Evolutionary conservation across 495 filamentous ascomycete genomes (phyloP), one percentile per base, ranked within the genome.

Genomic region (Rostrohypoxylon terebratum): DNA sequence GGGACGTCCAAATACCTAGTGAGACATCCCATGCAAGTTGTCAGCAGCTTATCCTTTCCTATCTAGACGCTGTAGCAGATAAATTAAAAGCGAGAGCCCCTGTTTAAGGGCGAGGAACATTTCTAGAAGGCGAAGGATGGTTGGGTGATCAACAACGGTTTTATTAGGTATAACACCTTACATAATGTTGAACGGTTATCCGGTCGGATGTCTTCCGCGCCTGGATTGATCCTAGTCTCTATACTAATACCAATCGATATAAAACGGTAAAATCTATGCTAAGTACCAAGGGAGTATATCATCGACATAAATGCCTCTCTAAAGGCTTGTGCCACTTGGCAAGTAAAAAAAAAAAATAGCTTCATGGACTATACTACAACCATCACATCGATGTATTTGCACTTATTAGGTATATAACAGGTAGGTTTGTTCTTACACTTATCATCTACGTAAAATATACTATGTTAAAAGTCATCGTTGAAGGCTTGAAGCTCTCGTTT

Each of bases 161-260:
- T 66, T 58, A 66, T 50, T 70, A 62, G 42, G 42, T 45, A 45
- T 47, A 60, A 57, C 38, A 38, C 42, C 66, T 63, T 69, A 57
- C 40, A 57, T 67, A 45, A 59, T 57, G 23, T 28, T 44, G n/a
- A 58, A 65, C 40, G 11, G 31, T 47, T n/a, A 66, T 60, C 59
- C 68, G 68, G 59, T 75, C 72, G 72, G 72, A 71, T 62, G 60
- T 64, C 59, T 75, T 71, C 72, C 72, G 59, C 42, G 44, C 57
- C 58, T 31, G 45, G 33, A 65, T 34, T 71, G 44, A 65, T 60
- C 28, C 34, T 66, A 13, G 25, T 65, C 20, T 31, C 36, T 65
- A 57, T 58, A 69, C 8, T 10, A 28, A 28, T 44, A n/a, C 25
- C 4, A 20, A 18, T 48, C 57, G 20, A 28, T 48, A 55, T 47